Percentiles rank a stretch among this genome's conserved stretches.
These are phyloP conservation scores for Lachnellula occidentalis DNA, from an alignment of 2,329 filamentous ascomycete genomes.

Conservation along the genomic window DNA sequence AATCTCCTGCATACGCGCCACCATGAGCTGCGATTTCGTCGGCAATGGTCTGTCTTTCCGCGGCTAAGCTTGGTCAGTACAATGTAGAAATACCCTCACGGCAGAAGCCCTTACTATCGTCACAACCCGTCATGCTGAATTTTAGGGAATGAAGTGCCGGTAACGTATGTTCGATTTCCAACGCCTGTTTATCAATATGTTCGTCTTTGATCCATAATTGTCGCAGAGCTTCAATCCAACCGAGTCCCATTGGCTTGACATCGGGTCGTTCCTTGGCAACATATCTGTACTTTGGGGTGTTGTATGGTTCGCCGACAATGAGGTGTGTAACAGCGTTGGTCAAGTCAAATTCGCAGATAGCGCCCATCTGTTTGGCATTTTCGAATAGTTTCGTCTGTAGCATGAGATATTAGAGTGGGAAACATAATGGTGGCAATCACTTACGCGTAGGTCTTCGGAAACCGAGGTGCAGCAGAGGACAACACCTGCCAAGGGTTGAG, in stretches of 20 bases:
- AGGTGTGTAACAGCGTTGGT: slow-evolving; percentile 96
- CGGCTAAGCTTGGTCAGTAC: slow-evolving; percentile 39
- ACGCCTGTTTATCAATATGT: slow-evolving; percentile 62
- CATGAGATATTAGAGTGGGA: neutral
- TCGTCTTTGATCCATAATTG: slow-evolving; percentile 75
- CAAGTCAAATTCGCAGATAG: slow-evolving; percentile 80
- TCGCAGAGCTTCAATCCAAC: slow-evolving; percentile 78
- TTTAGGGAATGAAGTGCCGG: slow-evolving; percentile 57
- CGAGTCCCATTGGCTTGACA: slow-evolving; percentile 73
- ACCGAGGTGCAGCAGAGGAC: slow-evolving; percentile 87
- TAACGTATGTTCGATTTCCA: slow-evolving; percentile 64
- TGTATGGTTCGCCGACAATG: slow-evolving; percentile 72
- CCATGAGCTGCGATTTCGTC: slow-evolving; percentile 61
- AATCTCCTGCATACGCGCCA: slow-evolving; percentile 78
- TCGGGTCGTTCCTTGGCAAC: slow-evolving; percentile 86
- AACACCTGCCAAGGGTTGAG: slow-evolving; percentile 55
- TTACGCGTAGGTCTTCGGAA: slow-evolving; percentile 69
- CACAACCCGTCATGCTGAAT: slow-evolving; percentile 66
- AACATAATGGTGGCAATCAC: slow-evolving; percentile 21
- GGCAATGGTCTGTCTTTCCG: slow-evolving; percentile 65
- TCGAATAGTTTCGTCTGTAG: slow-evolving; percentile 49
- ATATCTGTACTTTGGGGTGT: slow-evolving; percentile 92
- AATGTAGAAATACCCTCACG: slow-evolving; percentile 14
- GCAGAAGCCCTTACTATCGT: slow-evolving; percentile 51
- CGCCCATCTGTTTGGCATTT: slow-evolving; percentile 75